Conservation (phyloP, 495 filamentous ascomycete genomes). For the Penicillium canariense region DNA sequence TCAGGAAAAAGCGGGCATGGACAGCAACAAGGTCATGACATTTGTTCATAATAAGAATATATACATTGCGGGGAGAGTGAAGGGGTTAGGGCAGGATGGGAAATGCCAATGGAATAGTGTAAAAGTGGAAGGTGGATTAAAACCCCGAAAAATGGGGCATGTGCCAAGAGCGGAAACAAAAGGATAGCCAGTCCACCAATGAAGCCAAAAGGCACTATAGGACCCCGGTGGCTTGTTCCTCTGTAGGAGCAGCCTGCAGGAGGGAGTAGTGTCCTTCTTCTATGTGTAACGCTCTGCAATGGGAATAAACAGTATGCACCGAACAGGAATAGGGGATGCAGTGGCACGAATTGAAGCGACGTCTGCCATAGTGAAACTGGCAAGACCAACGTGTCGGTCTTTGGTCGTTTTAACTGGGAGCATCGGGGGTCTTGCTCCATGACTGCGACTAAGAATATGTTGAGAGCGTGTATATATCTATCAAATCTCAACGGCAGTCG, state of each 20-base stretch:
- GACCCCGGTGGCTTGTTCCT: not conserved
- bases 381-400: not conserved
- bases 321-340: not conserved
- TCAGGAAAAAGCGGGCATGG: too few relatives aligned
- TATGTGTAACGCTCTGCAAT: slow-evolving; percentile 3
- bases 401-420: not conserved
- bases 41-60: slow-evolving; percentile 25
- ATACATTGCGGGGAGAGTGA: slow-evolving; percentile 15
- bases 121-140: not conserved
- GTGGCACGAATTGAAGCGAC: not conserved
- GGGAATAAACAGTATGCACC: slow-evolving; percentile 13
- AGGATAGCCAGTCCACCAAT: not conserved
- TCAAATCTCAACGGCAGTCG: slow-evolving; percentile 44
- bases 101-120: not conserved
- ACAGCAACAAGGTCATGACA: slow-evolving; percentile 11
- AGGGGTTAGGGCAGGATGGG: not conserved
- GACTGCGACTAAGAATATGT: too few relatives aligned
- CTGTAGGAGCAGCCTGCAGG: not conserved
- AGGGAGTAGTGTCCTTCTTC: slow-evolving; percentile 2
- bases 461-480: not conserved
- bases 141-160: not conserved
- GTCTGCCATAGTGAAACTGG: not conserved
- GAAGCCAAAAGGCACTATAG: not conserved
- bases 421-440: not conserved
- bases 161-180: not conserved